Evolutionary conservation across 140 eudicot species (phyloP).

Genomic region (Cichorium intybus): DNA sequence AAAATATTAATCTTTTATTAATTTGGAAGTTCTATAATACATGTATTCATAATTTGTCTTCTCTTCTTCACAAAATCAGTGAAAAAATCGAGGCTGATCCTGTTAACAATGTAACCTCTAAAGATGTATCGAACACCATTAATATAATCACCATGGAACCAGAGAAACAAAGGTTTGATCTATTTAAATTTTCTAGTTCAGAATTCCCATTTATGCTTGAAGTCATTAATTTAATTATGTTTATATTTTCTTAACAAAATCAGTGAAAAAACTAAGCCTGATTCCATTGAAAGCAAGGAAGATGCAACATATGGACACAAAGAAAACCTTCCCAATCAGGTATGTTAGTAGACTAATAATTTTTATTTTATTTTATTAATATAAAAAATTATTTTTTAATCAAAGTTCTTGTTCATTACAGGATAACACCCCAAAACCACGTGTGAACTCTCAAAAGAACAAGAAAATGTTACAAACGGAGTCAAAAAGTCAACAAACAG

Average conservation of each 20-base stretch:
- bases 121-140: background rate
- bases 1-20: no score
- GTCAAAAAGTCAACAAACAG: conserved; percentile 52
- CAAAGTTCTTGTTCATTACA: conserved; percentile 17
- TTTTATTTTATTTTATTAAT: background rate
- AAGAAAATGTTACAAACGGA: conserved; percentile 23
- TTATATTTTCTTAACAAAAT: conserved; percentile 1
- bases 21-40: background rate
- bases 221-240: no score
- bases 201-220: background rate
- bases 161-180: background rate
- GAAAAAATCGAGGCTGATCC: background rate
- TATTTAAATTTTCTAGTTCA: background rate
- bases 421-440: conserved; percentile 63
- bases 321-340: conserved; percentile 24
- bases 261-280: conserved; percentile 30
- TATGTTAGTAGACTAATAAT: conserved; percentile 1
- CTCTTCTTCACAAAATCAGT: background rate
- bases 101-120: background rate
- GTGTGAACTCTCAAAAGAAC: conserved; percentile 30
- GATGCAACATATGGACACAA: conserved; percentile 22
- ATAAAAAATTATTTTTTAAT: conserved; percentile 10
- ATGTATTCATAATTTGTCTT: background rate
- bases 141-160: background rate
- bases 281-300: conserved; percentile 25